Evolutionary conservation across 305 asterid genomes (phyloP).

Genomic region (Andrographis paniculata): DNA sequence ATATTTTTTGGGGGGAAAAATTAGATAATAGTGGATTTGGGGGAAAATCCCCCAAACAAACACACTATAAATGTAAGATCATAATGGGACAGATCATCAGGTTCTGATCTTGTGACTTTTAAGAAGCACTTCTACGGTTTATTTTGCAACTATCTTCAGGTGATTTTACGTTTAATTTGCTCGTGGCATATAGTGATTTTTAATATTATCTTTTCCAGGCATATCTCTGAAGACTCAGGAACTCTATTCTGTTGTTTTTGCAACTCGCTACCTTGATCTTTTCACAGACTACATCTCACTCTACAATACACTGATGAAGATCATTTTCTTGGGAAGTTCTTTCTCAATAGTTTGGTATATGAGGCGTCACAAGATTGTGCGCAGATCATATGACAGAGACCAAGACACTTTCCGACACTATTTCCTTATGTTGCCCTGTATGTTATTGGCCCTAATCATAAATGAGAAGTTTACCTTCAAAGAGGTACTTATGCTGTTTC

Average conservation of each 20-base stretch:
- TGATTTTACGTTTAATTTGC: background rate
- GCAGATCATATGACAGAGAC: conserved; percentile 92
- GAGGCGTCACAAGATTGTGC: conserved; percentile 82
- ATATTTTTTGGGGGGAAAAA: too few species aligned
- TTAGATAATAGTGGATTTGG: too few species aligned
- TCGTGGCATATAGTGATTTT: background rate
- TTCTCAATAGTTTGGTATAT: conserved; percentile 95
- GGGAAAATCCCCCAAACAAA: too few species aligned
- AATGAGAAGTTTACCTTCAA: conserved; percentile 73
- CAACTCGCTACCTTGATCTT: conserved; percentile 81
- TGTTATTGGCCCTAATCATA: conserved; percentile 57
- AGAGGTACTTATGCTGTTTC: conserved; percentile 66
- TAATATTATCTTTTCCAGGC: conserved; percentile 32
- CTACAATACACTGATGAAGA: conserved; percentile 74
- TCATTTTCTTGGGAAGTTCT: conserved; percentile 91
- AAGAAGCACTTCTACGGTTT: too few species aligned
- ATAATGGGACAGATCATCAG: too few species aligned
- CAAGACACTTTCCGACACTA: conserved; percentile 92
- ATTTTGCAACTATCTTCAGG: background rate
- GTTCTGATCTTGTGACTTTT: too few species aligned
- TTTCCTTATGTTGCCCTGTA: conserved; percentile 73
- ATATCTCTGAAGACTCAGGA: conserved; percentile 87
- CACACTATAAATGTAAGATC: too few species aligned
- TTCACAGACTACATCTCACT: conserved; percentile 70
- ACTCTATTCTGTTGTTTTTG: conserved; percentile 77